Conservation (phyloP, 148 eudicot genomes). For the Beta vulgaris region DNA sequence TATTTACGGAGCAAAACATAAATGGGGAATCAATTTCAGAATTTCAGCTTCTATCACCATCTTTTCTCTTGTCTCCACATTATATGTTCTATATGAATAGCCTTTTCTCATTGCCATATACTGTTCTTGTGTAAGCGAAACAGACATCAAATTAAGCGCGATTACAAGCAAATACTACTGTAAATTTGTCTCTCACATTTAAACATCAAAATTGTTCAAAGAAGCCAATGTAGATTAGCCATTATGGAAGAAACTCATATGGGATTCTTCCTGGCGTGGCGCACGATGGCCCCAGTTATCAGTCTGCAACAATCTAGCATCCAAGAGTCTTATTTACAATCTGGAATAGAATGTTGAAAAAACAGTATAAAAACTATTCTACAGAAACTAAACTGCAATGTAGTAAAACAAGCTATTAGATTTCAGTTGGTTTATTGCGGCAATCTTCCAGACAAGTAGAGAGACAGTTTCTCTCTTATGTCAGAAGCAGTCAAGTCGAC, state of each 20-base stretch:
- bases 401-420: not conserved
- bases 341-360: slow-evolving; percentile 3
- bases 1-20: no score
- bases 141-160: no score
- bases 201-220: no score
- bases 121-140: no score
- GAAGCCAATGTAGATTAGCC: not conserved
- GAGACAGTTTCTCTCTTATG: slow-evolving; percentile 54
- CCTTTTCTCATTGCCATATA: no score
- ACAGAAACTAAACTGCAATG: slow-evolving; percentile 8
- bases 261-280: slow-evolving; percentile 1
- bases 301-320: slow-evolving; percentile 24
- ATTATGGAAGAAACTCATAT: not conserved
- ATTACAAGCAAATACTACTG: no score
- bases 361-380: not conserved
- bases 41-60: no score
- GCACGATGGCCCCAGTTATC: not conserved
- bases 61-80: no score
- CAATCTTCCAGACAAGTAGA: slow-evolving; percentile 42
- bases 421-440: slow-evolving; percentile 3
- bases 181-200: no score
- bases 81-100: no score
- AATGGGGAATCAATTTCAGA: no score
- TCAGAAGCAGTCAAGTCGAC: slow-evolving; percentile 45
- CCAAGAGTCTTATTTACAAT: slow-evolving; percentile 26